Percentiles rank a stretch among this genome's conserved stretches.
Conservation (phyloP, 2,329 filamentous ascomycete genomes). For the Zymoseptoria crescenta region DNA sequence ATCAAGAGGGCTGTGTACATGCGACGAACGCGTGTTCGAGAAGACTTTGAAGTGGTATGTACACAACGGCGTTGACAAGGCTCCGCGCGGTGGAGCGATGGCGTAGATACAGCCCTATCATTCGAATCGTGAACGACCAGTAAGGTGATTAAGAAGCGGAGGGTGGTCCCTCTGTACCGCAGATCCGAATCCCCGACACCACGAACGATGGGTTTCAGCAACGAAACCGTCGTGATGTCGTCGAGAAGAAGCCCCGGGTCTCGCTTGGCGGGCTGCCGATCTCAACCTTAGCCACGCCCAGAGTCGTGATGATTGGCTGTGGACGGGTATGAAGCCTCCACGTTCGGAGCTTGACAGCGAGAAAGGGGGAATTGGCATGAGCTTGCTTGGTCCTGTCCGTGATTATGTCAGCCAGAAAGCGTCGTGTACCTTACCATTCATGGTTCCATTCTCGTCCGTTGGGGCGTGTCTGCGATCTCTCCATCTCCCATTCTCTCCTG, state of each 20-base stretch:
- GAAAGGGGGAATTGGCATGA: neutral
- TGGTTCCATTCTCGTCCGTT: neutral
- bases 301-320: neutral
- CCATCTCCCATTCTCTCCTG: constrained; percentile 5
- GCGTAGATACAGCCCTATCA: neutral
- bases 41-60: neutral
- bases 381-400: neutral
- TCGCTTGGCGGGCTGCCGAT: neutral
- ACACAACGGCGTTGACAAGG: neutral
- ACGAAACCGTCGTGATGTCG: neutral
- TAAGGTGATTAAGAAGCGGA: too few relatives aligned
- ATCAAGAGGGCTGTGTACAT: neutral
- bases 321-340: neutral
- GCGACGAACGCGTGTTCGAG: neutral
- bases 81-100: neutral
- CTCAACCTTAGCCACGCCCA: neutral
- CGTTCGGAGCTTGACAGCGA: neutral
- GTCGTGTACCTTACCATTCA: neutral
- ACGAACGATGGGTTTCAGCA: neutral
- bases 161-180: neutral
- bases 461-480: constrained; percentile 2
- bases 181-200: neutral
- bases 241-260: neutral
- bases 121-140: neutral
- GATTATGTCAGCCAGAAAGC: neutral